Evolutionary conservation across 352 stramenopile species (phyloP), one percentile per base, ranked within the genome.

Genomic region (Phytophthora macrochlamydospora): DNA sequence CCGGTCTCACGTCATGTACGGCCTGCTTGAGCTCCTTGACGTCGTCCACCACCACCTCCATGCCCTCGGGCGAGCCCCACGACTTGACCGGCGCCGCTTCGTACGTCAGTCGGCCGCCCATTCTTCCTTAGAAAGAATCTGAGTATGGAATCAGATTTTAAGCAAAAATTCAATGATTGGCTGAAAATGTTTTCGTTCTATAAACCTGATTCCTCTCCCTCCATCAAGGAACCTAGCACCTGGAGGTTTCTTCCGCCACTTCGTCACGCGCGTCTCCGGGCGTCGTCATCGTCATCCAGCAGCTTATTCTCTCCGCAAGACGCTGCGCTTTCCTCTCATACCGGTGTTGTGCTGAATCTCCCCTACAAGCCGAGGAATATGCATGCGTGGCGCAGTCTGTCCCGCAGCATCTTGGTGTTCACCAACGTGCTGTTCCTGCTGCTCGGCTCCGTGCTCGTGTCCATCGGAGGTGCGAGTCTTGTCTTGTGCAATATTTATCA

Each of bases 401-500:
- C 82, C 53, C 79, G 87, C 33, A 89, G 85, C 58, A 83, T 94
- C 51, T 74, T 94, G 51, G 86, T 94, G 58, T 94, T 94, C 70
- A 93, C 84, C n/a, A 94, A 94, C 71, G 85, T 94, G 74, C 79
- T 94, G 48, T 94, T 94, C 76, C 70, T 94, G 54, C 68, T 92
- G 37, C 71, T 94, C n/a, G 87, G 87, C 65, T 80, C 81, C 3
- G 85, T 94, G 40, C 85, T 94, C 49, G 80, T 94, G 48, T 87
- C 78, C 12, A 87, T 94, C 43, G 87, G 87, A 66, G 85, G 85
- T 94, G 51, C 28, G 80, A 37, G 2, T 37, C 5, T 35, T n/a
- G 7, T 65, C 7, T 69, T 30, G 11, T 31, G 18, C 13, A 51
- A 48, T 54, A 24, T 24, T 24, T 24, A 24, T 24, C 43, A 63